Conservation (phyloP, 768 basidiomycete species). For the Agrocybe praecox region DNA sequence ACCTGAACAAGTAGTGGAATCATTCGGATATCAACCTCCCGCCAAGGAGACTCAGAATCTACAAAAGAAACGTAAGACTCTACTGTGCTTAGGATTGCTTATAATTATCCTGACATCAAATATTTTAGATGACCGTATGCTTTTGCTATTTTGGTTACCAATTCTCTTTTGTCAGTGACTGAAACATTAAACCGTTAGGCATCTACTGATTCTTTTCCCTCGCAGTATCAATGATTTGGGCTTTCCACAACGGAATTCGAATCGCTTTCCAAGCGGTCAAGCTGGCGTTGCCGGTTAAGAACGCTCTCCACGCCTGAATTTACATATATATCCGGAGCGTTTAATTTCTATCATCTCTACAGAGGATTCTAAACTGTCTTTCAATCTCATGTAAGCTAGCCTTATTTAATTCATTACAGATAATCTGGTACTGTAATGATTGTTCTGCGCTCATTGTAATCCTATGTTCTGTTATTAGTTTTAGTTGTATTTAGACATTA, state of each 20-base stretch:
- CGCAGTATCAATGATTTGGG: constrained; percentile 65
- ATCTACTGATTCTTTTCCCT: background rate
- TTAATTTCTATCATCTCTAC: constrained; percentile 10
- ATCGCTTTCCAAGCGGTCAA: constrained; percentile 53
- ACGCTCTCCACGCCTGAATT: constrained; percentile 36
- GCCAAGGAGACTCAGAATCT: constrained; percentile 44
- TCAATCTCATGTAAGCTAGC: background rate
- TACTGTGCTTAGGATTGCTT: too few species aligned
- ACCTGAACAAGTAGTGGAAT: constrained; percentile 69
- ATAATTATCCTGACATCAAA: too few species aligned
- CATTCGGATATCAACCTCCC: constrained; percentile 65
- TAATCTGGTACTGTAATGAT: background rate
- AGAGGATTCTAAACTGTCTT: constrained; percentile 8
- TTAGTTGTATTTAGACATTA: constrained; percentile 1
- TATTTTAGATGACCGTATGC: constrained; percentile 91
- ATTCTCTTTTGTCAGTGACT: constrained; percentile 73
- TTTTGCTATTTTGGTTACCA: constrained; percentile 84
- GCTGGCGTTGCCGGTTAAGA: constrained; percentile 48
- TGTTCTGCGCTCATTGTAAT: constrained; percentile 4
- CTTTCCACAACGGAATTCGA: constrained; percentile 54
- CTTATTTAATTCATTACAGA: constrained; percentile 1
- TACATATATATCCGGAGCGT: constrained; percentile 17
- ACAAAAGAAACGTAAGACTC: constrained; percentile 73
- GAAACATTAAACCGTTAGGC: background rate
- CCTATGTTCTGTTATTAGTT: constrained; percentile 3